Evolutionary conservation across 1,284 basidiomycete genomes (phyloP).

Genomic region (Sporisorium scitamineum): DNA sequence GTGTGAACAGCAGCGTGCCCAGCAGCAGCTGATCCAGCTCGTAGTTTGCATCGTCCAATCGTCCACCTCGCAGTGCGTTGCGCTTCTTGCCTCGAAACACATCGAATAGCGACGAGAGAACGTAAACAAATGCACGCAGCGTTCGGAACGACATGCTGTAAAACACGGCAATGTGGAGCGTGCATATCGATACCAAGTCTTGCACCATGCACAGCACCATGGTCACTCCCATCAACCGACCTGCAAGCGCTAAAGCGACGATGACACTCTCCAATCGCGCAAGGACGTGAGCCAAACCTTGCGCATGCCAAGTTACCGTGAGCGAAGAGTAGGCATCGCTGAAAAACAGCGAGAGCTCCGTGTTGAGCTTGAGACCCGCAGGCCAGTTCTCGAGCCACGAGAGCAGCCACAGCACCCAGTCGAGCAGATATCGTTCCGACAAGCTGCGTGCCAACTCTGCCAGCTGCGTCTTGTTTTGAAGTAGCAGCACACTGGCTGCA

Average conservation of each 20-base stretch:
- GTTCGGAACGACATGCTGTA: constrained; percentile 78
- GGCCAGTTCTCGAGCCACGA: constrained; percentile 95
- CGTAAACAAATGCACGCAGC: constrained; percentile 77
- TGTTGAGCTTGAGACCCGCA: constrained; percentile 93
- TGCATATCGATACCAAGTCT: constrained; percentile 78
- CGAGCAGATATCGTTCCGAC: constrained; percentile 20
- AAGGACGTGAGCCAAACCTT: constrained; percentile 17
- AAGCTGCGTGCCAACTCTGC: constrained; percentile 6
- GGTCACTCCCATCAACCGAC: constrained; percentile 77
- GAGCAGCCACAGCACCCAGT: constrained; percentile 69
- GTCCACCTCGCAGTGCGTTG: constrained; percentile 76
- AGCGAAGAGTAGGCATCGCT: constrained; percentile 77
- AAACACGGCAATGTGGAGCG: constrained; percentile 80
- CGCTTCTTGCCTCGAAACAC: constrained; percentile 83
- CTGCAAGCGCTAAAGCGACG: constrained; percentile 74
- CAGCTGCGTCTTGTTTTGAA: constrained; percentile 23
- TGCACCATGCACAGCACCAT: constrained; percentile 77
- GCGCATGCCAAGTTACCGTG: constrained; percentile 27
- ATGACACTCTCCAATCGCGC: constrained; percentile 58
- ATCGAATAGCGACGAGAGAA: constrained; percentile 83
- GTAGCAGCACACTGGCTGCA: constrained; percentile 73
- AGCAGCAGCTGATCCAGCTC: constrained; percentile 93
- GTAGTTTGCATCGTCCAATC: constrained; percentile 89
- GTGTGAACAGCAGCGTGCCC: constrained; percentile 93
- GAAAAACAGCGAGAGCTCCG: constrained; percentile 86